These are phyloP conservation scores for Ogataea haglerorum DNA, from an alignment of 805 yeast species.

Conservation along the genomic window DNA sequence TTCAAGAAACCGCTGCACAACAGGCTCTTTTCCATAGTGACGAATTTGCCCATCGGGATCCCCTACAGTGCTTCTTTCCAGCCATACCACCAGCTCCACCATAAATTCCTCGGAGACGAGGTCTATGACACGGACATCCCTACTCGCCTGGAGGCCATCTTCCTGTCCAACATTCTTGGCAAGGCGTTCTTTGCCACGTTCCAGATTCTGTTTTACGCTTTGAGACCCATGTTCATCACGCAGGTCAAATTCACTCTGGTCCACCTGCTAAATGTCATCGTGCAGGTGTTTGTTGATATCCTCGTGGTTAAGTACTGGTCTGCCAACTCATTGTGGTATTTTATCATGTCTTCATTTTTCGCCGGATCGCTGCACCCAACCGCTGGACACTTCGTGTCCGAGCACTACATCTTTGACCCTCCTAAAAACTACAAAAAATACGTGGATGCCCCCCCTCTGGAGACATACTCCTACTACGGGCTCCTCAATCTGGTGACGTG, in stretches of 20 bases:
- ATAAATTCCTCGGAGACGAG: conserved; percentile 85
- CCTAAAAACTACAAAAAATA: conserved; percentile 31
- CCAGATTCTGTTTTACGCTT: conserved; percentile 84
- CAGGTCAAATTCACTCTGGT: conserved; percentile 69
- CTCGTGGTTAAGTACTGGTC: conserved; percentile 63
- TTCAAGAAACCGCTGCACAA: conserved; percentile 77
- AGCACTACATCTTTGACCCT: conserved; percentile 76
- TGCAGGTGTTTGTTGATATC: conserved; percentile 58
- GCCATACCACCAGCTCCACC: conserved; percentile 90
- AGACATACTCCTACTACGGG: conserved; percentile 89
- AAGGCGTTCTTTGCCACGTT: conserved; percentile 88
- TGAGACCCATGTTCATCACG: conserved; percentile 85
- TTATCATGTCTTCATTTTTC: conserved; percentile 71
- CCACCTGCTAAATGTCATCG: conserved; percentile 64
- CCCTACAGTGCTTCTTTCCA: conserved; percentile 88
- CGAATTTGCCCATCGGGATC: conserved; percentile 83
- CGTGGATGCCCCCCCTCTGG: conserved; percentile 55
- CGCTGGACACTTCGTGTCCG: conserved; percentile 96
- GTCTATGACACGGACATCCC: conserved; percentile 85
- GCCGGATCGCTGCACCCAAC: conserved; percentile 93
- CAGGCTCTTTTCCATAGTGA: conserved; percentile 69
- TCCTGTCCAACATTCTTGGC: conserved; percentile 75
- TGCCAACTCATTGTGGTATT: conserved; percentile 57
- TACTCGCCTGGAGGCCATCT: conserved; percentile 68
- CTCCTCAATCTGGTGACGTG: conserved; percentile 72